Percentiles rank a stretch among this genome's conserved stretches.
Evolutionary conservation across 2,329 filamentous ascomycete species (phyloP).

Genomic region (Paramyrothecium roridum): DNA sequence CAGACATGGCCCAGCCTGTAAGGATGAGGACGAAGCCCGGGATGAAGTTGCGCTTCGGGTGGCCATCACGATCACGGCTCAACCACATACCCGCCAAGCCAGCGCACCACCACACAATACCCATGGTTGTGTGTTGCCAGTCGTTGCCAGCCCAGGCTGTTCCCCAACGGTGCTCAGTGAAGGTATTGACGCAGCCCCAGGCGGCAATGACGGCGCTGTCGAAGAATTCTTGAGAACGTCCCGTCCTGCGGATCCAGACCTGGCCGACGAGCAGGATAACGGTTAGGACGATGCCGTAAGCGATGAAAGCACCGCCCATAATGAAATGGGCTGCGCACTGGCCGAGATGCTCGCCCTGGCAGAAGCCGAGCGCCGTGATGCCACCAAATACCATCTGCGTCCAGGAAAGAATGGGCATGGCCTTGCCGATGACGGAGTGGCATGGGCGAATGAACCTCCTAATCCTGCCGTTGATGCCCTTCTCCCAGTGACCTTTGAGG

Average conservation of each 20-base stretch:
- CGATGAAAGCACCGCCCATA: constrained; percentile 96
- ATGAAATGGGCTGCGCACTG: constrained; percentile 97
- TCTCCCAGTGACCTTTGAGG: constrained; percentile 83
- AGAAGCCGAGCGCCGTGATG: constrained; percentile 89
- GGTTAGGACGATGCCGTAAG: constrained; percentile 83
- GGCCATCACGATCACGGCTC: constrained; percentile 76
- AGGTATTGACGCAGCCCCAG: constrained; percentile 97
- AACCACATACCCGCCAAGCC: constrained; percentile 91
- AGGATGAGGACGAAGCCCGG: constrained; percentile 87
- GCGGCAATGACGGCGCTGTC: constrained; percentile 86
- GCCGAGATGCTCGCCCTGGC: constrained; percentile 83
- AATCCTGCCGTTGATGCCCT: constrained; percentile 76
- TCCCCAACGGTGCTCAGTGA: constrained; percentile 96
- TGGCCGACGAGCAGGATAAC: constrained; percentile 87
- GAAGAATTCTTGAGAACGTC: constrained; percentile 94
- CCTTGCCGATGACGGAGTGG: constrained; percentile 82
- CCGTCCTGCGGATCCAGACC: constrained; percentile 75
- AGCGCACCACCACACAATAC: constrained; percentile 97
- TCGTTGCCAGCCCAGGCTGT: constrained; percentile 86
- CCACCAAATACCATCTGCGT: constrained; percentile 94
- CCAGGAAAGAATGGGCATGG: constrained; percentile 85
- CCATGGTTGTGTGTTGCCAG: constrained; percentile 98
- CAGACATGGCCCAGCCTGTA: constrained; percentile 94
- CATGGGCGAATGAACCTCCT: constrained; percentile 66
- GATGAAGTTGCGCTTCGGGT: constrained; percentile 88